Evolutionary conservation across 306 rosid genomes (phyloP), one percentile per base, ranked within the genome.

Genomic region (Lagenaria siceraria): DNA sequence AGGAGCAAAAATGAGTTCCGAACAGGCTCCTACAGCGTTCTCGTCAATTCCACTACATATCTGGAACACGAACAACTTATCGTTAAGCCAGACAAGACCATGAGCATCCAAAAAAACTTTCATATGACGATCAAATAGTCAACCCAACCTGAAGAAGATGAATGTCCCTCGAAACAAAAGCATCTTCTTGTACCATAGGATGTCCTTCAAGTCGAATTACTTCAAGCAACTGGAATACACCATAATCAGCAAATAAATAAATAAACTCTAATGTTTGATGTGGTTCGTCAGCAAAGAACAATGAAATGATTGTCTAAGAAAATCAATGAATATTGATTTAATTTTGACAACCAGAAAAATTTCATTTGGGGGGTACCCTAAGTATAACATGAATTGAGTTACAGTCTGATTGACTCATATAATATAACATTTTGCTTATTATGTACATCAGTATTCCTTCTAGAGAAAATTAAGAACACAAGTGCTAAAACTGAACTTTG

Each of bases 141-240:
- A 62, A 31, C 35, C 22, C 29, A 80, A 95, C 99, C 99, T 96
- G 99, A 79, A 96, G 84, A 68, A 92, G 97, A 89, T 92, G 98
- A 88, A 96, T 86, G 79, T 96, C 98, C 79, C 97, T 80, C 5
- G 99, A 90, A 71, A 84, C 89, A 83, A 96, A 90, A 25, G 92
- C 86, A 31, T 96, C 97, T 86, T 96, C 98, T 82, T 88, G 94
- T 53, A 95, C 88, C 69, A 96, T 82, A 68, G 97, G 89, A 82
- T 92, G 97, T 22, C 98, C 97, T 87, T 96, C 99, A 33, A 96
- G 96, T 76, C 98, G 89, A 82, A 92, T 89, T 70, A 96, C 92
- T 85, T 96, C 99, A 66, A 92, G 96, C 86, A 89, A 88, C 99
- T 95, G 87, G 40, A 82, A 80, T 43, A 51, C 22, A 48, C 15